phyloP scores from a whole-genome alignment of 2,329 filamentous ascomycete species.

The Colletotrichum costaricense region DNA sequence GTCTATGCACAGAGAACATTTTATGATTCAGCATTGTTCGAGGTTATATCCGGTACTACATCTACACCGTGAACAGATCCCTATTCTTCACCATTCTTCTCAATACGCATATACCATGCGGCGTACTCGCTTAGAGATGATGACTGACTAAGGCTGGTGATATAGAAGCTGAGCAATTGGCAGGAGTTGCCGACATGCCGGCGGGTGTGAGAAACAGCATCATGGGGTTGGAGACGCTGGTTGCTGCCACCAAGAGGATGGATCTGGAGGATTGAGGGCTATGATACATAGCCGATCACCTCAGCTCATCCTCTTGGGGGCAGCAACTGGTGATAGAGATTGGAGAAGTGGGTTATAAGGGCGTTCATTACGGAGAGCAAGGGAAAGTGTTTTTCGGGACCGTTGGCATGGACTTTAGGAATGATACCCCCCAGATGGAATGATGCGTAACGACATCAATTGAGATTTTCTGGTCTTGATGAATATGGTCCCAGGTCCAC shows the following conservation, averaged over 20 bases:
- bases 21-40: too few species aligned
- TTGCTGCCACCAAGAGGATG: slow-evolving; percentile 24
- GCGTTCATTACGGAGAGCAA: background rate
- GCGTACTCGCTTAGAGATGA: background rate
- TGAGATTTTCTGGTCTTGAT: background rate
- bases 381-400: background rate
- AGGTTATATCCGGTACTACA: too few species aligned
- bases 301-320: background rate
- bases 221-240: slow-evolving; percentile 26
- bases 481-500: too few species aligned
- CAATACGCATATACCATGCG: background rate
- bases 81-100: background rate
- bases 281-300: background rate
- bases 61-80: too few species aligned
- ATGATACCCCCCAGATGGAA: background rate
- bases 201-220: slow-evolving; percentile 25
- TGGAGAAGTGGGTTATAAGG: background rate
- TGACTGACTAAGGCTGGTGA: background rate
- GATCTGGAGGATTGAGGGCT: slow-evolving; percentile 14
- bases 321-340: background rate
- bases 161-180: background rate
- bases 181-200: slow-evolving; percentile 1
- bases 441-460: background rate
- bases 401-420: background rate
- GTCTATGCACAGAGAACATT: too few species aligned